Conservation (phyloP, 352 stramenopile genomes). For the Phytophthora sojae region DNA sequence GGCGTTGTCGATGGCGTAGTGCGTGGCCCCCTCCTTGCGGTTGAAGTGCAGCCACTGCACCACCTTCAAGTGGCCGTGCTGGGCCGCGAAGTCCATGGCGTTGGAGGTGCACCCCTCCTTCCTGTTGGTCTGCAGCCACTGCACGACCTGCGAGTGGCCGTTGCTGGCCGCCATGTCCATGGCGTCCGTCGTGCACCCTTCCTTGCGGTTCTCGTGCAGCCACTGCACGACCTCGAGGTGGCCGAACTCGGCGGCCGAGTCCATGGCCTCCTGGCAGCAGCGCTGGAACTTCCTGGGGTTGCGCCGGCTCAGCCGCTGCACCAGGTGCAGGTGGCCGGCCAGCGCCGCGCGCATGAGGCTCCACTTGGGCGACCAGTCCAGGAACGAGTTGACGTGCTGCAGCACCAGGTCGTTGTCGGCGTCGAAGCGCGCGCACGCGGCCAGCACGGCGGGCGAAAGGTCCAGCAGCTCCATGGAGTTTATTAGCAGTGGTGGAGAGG, state of each 20-base stretch:
- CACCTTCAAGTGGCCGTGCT: slow-evolving; percentile 63
- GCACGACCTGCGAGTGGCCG: slow-evolving; percentile 57
- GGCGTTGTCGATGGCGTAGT: slow-evolving; percentile 67
- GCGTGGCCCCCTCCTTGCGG: slow-evolving; percentile 59
- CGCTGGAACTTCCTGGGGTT: slow-evolving; percentile 48
- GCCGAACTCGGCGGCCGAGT: slow-evolving; percentile 69
- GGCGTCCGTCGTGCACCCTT: slow-evolving; percentile 72
- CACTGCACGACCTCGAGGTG: slow-evolving; percentile 67
- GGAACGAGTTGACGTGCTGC: slow-evolving; percentile 55
- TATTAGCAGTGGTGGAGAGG: neutral
- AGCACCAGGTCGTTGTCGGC: slow-evolving; percentile 60
- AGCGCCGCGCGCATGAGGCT: slow-evolving; percentile 62
- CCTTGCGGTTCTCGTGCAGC: slow-evolving; percentile 51
- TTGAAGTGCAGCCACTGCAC: slow-evolving; percentile 69
- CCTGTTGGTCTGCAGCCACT: slow-evolving; percentile 70
- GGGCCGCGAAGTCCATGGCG: slow-evolving; percentile 75
- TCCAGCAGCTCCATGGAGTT: slow-evolving; percentile 4
- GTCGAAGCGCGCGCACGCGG: slow-evolving; percentile 55
- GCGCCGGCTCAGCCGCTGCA: slow-evolving; percentile 52
- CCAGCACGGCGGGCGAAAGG: slow-evolving; percentile 59
- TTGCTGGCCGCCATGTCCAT: slow-evolving; percentile 74
- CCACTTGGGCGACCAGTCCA: slow-evolving; percentile 64
- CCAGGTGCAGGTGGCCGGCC: slow-evolving; percentile 54
- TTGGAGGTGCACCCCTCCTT: slow-evolving; percentile 62
- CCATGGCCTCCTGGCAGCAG: slow-evolving; percentile 68